Conservation (phyloP, 345 rosid species). For the Reutealis trisperma region DNA sequence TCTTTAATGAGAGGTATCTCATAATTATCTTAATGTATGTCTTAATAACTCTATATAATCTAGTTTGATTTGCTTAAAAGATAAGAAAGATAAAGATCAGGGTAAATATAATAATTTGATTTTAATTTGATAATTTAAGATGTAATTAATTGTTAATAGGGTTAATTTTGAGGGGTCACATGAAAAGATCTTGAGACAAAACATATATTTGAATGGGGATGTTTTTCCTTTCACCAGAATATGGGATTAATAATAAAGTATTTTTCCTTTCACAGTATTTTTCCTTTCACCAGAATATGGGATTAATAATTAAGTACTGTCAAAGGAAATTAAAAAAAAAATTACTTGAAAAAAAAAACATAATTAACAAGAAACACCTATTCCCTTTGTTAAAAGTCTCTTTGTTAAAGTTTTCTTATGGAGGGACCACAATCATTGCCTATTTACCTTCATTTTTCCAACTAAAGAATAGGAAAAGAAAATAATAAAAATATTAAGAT, state of each 20-base stretch:
- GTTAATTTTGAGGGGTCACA: not conserved
- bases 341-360: conserved; percentile 6
- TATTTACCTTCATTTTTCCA: conserved; percentile 21
- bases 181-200: not conserved
- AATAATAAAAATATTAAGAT: not conserved
- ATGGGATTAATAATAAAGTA: not conserved
- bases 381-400: not conserved
- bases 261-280: too few species aligned
- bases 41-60: not conserved
- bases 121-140: not conserved
- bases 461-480: conserved; percentile 27
- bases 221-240: not conserved
- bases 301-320: not conserved
- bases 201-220: not conserved
- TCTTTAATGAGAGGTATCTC: not conserved
- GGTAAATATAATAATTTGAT: not conserved
- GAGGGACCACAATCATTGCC: conserved; percentile 35
- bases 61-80: conserved; percentile 13
- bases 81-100: not conserved
- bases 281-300: not conserved
- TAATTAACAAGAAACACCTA: conserved; percentile 6
- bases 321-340: not conserved
- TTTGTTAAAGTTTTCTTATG: conserved; percentile 5
- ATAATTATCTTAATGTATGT: not conserved
- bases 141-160: too few species aligned